A percentile compares a stretch with the other conserved stretches of the same genome.
Conservation (phyloP, 2,329 filamentous ascomycete species). For the Aspergillus fumigatiaffinis region DNA sequence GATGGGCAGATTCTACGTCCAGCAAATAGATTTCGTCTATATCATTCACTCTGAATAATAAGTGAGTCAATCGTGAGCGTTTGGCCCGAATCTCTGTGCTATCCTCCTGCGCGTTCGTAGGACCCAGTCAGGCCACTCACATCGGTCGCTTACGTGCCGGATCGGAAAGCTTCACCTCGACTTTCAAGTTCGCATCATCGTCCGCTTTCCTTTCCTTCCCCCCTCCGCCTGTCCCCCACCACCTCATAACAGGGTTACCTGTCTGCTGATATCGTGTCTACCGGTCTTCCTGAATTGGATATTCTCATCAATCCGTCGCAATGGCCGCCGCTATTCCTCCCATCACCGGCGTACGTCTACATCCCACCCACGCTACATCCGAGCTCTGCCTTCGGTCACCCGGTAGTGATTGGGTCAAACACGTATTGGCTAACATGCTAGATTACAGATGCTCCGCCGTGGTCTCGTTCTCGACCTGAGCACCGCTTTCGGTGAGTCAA, state of each 20-base stretch:
- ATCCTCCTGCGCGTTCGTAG: neutral
- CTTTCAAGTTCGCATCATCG: slow-evolving; percentile 25
- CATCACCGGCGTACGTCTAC: slow-evolving; percentile 45
- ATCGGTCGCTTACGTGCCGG: slow-evolving; percentile 34
- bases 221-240: slow-evolving; percentile 16
- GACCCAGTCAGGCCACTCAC: slow-evolving; percentile 33
- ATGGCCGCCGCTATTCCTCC: slow-evolving; percentile 43
- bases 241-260: slow-evolving; percentile 20
- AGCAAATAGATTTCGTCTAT: neutral
- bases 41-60: neutral
- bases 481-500: slow-evolving; percentile 59
- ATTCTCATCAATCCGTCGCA: slow-evolving; percentile 21
- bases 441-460: slow-evolving; percentile 59
- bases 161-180: slow-evolving; percentile 34
- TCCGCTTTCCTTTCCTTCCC: slow-evolving; percentile 18
- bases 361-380: slow-evolving; percentile 12
- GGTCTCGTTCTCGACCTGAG: slow-evolving; percentile 64
- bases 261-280: slow-evolving; percentile 15
- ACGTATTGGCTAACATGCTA: neutral
- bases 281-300: slow-evolving; percentile 9
- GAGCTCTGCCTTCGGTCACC: slow-evolving; percentile 5
- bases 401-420: neutral
- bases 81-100: neutral
- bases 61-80: neutral
- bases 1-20: neutral